Evolutionary conservation across 176 grass and related monocot genomes (phyloP), one percentile per base, ranked within the genome.

Genomic region (Panicum miliaceum): DNA sequence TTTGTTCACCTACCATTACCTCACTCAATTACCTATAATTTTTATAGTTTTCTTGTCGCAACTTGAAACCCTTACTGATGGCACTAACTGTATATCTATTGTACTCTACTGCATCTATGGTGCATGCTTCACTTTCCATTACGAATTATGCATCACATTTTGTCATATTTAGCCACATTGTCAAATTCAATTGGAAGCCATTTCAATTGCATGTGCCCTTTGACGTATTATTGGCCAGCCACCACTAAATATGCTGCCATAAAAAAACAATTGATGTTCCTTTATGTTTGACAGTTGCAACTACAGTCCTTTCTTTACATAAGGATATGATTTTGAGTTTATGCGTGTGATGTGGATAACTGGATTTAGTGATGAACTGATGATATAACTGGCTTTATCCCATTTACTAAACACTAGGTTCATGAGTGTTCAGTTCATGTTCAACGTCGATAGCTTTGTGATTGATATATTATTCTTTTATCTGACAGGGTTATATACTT

Each of bases 401-500:
- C 13, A 68, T 73, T 34, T 5, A 36, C 57, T 83, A 60, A 79
- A 79, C 37, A 73, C 19, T 74, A 71, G 53, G 14, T 27, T 54
- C 41, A 32, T 19, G 26, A n/a, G 8, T 83, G 53, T 58, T 81
- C 32, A 70, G 50, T 66, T 53, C 12, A 20, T 89, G 68, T 68
- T 13, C 19, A 51, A 20, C 76, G 22, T 63, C 8, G 13, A 22
- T 15, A 29, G 19, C 56, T 35, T 82, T 56, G 75, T 50, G 58
- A 64, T 79, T 34, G 57, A 77, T 82, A 13, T 46, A 59, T 14
- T 86, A 79, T 46, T 23, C 22, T 94, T 81, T 32, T 89, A 58
- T 90, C 32, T 82, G 68, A 42, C 81, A 98, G 96, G 79, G 70
- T 73, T 98, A 91, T 86, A 90, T 98, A 48, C 80, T 85, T n/a